Base-by-base conservation (phyloP, 2,329 filamentous ascomycete genomes). In the Fusarium vanettenii region DNA sequence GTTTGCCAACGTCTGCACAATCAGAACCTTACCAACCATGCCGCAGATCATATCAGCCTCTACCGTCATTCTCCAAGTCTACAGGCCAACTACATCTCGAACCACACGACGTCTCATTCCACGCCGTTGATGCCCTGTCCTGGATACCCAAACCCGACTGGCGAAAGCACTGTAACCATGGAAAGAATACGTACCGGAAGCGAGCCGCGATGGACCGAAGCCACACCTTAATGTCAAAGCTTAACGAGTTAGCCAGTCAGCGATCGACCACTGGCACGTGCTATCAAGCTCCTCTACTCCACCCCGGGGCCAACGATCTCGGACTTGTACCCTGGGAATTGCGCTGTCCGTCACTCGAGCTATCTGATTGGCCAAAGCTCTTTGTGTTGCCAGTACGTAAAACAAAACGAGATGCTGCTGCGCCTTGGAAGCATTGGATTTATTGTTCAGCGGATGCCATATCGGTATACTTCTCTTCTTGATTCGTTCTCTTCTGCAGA, bases 401-500 rank as follows among this genome's bases (percentile, higher is more conserved):
- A 55, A 33, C 50, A 20, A 55, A 61, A 35, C 55, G 55, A 57
- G 29, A 20, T 35, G 43, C 50, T 48, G 66, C 68, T 66, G 45
- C 66, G 9, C 31, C 52, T 56, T 48, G 37, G 27, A 29, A 22
- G 25, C 41, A 48, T 41, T 45, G 56, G 55, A 66, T 55, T 64
- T 45, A 31, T 62, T 41, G 57, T 35, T 61, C 68, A 35, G 60
- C 33, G 41, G 52, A 65, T 66, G 64, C 62, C 50, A 39, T 41
- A 29, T 50, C 25, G 33, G 18, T 29, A 43, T 18, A 20, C 33
- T 62, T 56, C 18, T 67, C 29, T 41, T 37, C 43, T 37, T 67
- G 50, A 29, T 22, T 31, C 14, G 9, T 29, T n/a, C 4, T 43
- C 6, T 25, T 18, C 18, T 43, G 27, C 18, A 31, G 45, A 56